Conservation (phyloP, 306 rosid genomes). For the Vigna mungo region DNA sequence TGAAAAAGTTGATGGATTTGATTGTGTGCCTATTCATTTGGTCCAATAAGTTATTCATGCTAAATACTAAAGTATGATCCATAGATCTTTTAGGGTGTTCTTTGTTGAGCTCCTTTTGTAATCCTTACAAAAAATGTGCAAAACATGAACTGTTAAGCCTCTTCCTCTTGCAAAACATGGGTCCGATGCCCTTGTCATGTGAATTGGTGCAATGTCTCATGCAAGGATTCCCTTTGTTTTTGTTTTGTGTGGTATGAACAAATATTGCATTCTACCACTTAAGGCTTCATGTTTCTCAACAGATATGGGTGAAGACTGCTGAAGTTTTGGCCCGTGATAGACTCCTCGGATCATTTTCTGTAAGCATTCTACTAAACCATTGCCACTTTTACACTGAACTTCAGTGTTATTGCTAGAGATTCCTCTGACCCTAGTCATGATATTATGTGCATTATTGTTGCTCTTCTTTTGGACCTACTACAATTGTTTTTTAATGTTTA, state of each 20-base stretch:
- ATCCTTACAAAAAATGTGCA: no score
- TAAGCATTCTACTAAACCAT: conserved; percentile 51
- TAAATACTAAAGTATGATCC: no score
- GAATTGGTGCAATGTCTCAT: not conserved
- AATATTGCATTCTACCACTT: not conserved
- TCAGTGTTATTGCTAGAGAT: conserved; percentile 15
- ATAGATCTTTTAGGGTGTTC: no score
- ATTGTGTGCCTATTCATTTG: not conserved
- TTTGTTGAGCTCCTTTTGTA: no score
- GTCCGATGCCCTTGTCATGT: no score
- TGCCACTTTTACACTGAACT: not conserved
- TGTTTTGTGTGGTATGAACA: not conserved
- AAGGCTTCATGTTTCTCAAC: conserved; percentile 42
- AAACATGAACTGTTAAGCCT: no score
- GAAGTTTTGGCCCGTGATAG: conserved; percentile 90
- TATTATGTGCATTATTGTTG: not conserved
- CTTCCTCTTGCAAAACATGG: no score
- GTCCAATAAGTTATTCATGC: not conserved
- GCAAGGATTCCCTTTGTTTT: not conserved
- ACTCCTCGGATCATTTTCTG: conserved; percentile 93
- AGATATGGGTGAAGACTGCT: conserved; percentile 97
- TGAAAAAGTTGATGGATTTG: not conserved
- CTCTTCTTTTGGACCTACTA: not conserved
- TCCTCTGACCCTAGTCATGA: conserved; percentile 2
- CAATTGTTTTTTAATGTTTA: not conserved